These are phyloP conservation scores for Pythium sukuiense DNA, from an alignment of 352 stramenopile species.

Conservation along the genomic window DNA sequence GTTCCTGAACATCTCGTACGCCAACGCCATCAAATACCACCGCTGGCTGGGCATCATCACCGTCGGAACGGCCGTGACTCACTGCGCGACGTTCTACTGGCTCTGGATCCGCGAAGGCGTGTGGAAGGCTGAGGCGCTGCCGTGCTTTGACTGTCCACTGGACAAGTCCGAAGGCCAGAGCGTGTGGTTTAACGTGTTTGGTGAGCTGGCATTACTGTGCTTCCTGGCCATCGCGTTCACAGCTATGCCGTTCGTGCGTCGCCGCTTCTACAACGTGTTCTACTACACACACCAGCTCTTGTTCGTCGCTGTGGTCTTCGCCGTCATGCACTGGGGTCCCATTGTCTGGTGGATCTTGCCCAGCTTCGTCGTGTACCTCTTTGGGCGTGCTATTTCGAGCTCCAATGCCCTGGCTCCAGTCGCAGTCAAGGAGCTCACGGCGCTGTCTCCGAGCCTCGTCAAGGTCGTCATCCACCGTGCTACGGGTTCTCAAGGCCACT, in stretches of 20 bases:
- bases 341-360: slow-evolving; percentile 43
- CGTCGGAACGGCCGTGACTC: neutral
- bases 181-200: slow-evolving; percentile 45
- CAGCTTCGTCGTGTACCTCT: slow-evolving; percentile 37
- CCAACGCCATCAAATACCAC: slow-evolving; percentile 51
- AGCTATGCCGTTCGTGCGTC: slow-evolving; percentile 39
- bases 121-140: slow-evolving; percentile 27
- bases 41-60: slow-evolving; percentile 36
- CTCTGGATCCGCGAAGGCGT: slow-evolving; percentile 24
- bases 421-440: slow-evolving; percentile 28
- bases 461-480: slow-evolving; percentile 38
- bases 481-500: slow-evolving; percentile 18
- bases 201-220: slow-evolving; percentile 34
- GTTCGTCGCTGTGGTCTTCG: slow-evolving; percentile 31
- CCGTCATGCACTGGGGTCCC: slow-evolving; percentile 37
- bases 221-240: slow-evolving; percentile 39
- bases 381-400: slow-evolving; percentile 33
- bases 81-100: slow-evolving; percentile 24
- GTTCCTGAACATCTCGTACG: slow-evolving; percentile 45
- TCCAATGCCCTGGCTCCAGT: slow-evolving; percentile 32
- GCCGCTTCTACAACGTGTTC: slow-evolving; percentile 41
- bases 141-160: slow-evolving; percentile 41
- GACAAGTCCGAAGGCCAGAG: slow-evolving; percentile 17
- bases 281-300: slow-evolving; percentile 51
- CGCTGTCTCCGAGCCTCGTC: slow-evolving; percentile 28